These are phyloP conservation scores for Orbilia ellipsospora DNA, from an alignment of 2,329 filamentous ascomycete genomes.

Conservation along the genomic window DNA sequence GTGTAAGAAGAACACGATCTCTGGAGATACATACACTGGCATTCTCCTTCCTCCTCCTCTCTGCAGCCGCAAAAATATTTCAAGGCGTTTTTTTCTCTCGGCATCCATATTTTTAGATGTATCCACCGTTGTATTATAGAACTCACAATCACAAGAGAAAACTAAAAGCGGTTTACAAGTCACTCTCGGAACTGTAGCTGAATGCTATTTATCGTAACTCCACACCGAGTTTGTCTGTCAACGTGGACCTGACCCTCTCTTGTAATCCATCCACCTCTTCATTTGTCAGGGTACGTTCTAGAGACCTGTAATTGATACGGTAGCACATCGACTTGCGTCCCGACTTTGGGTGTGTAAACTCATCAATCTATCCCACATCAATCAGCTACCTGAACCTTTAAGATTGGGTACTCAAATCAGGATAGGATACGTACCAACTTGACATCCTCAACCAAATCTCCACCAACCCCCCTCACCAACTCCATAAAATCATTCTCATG, in stretches of 20 bases:
- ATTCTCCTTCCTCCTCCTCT: constrained; percentile 32
- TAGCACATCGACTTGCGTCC: constrained; percentile 88
- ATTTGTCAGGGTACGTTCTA: constrained; percentile 90
- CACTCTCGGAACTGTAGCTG: neutral
- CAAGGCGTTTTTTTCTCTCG: constrained; percentile 19
- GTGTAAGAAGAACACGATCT: constrained; percentile 10
- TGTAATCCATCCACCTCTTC: constrained; percentile 82
- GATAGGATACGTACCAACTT: constrained; percentile 67
- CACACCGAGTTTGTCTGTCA: constrained; percentile 79
- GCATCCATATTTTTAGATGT: constrained; percentile 14
- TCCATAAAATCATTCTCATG: constrained; percentile 99
- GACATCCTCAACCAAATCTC: constrained; percentile 89
- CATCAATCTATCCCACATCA: constrained; percentile 66
- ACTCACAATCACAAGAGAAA: constrained; percentile 6
- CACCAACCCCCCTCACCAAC: constrained; percentile 82
- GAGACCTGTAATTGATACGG: constrained; percentile 89
- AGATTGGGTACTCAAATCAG: too few species aligned
- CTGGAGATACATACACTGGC: neutral
- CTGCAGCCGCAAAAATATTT: constrained; percentile 23
- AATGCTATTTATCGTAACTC: constrained; percentile 72
- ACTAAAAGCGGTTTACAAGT: neutral
- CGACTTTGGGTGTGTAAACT: constrained; percentile 88
- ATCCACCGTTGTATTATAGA: constrained; percentile 48
- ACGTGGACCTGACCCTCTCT: constrained; percentile 71
- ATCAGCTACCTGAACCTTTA: neutral